Evolutionary conservation across 176 grass and related monocot species (phyloP), one percentile per base, ranked within the genome.

Genomic region (Luzula sylvatica): DNA sequence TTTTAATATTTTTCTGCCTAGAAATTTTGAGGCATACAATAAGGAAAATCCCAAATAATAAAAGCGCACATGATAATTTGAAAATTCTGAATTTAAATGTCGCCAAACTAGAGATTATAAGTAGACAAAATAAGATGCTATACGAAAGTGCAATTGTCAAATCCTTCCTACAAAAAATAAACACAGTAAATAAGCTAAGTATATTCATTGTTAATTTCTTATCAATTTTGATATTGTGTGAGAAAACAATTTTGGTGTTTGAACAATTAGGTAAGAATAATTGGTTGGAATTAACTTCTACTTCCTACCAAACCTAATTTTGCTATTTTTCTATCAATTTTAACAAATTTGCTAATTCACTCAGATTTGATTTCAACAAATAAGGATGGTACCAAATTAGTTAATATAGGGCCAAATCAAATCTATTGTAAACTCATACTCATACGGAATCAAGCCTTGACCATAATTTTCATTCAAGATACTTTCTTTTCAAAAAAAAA

Each of bases 1-100:
- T 88, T 45, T 69, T 78, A 23, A 95, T 60, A 56, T 72, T 75
- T 84, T 70, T 88, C 72, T 88, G 58, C 80, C 89, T 84, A 84
- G 76, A 95, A 45, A 88, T 46, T 75, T 85, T 95, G 22, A 88
- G 89, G 53, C 50, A 63, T 53, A 69, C 66, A 54, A 78, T 76
- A 51, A 95, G 76, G 39, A 88, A 72, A 54, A 85, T 88, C 62
- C 77, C 80, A 11, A 88, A 75, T 46, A 65, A 70, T 72, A 81
- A 67, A 78, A 78, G 51, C 9, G 75, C 58, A 21, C 52, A 50
- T 67, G 83, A 95, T 61, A 83, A 70, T 51, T 38, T 85, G 71
- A 78, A 81, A 71, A 75, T 69, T 72, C 71, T 65, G 50, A 72
- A 66, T 50, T 80, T 75, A 46, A 95, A 78, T 13, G 61, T 69